Evolutionary conservation across 179 eudicot genomes (phyloP), one percentile per base, ranked within the genome.

Genomic region (Heliamphora ciliata): DNA sequence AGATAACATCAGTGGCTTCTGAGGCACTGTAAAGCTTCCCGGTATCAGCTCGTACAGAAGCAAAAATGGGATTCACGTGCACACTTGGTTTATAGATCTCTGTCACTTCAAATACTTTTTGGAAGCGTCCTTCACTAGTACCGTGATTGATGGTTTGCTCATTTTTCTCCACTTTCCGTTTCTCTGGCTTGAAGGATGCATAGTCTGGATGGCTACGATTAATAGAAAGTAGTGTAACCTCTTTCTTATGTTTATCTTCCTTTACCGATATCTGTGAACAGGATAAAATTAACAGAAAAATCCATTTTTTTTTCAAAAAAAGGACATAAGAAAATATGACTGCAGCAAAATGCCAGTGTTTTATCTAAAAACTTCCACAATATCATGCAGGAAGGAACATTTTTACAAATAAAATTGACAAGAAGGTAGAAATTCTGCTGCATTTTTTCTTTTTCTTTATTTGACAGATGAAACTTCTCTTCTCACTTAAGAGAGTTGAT

Each of bases 201-300:
- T 91, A 96, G 65, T 93, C 97, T 59, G 74, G 87, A 80, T 96
- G 97, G 71, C 79, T 87, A 79, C 99, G 93, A 81, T 94, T 92
- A 76, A 93, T 88, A 71, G 97, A 82, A 82, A 87, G 8, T 31
- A 96, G 87, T 14, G 82, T 88, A 63, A 87, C 90, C 89, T 94
- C 99, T 85, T 96, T 96, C 88, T 94, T 96, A 85, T 94, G 88
- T 77, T 94, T 96, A 83, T 94, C 97, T 88, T 96, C 99, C 87
- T 94, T 96, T 7, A 87, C 90, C 21, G 95, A 86, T 78, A 96
- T 96, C 99, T 96, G 93, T 80, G 14, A 31, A 80, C 48, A 55
- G 44, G 58, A 74, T 82, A 63, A 83, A 54, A 75, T 79, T 14
- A 80, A 63, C 76, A 56, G 51, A 47, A 59, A 67, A 44, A 80